These are phyloP conservation scores for Globisporangium middletonii DNA, from an alignment of 352 stramenopile genomes.

Conservation along the genomic window DNA sequence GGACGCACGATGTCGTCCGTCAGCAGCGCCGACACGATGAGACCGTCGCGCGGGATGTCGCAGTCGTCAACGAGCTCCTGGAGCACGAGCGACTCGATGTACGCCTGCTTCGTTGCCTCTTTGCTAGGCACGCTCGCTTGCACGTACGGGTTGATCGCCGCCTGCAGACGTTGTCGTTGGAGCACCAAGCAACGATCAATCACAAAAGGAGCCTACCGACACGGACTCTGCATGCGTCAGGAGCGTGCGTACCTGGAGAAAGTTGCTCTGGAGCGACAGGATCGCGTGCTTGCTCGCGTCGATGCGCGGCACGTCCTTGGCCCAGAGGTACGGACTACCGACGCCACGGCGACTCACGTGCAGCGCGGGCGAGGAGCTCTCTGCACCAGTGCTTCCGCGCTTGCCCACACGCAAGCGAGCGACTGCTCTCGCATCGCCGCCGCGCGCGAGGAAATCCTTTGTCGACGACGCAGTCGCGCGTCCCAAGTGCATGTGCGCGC, in stretches of 20 bases:
- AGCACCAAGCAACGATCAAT: not conserved
- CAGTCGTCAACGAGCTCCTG: slow-evolving; percentile 60
- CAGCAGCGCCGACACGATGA: slow-evolving; percentile 57
- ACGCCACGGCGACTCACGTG: slow-evolving; percentile 33
- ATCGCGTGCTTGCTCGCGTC: slow-evolving; percentile 40
- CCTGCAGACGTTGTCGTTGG: slow-evolving; percentile 12
- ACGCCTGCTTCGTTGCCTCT: slow-evolving; percentile 48
- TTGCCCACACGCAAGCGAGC: slow-evolving; percentile 33
- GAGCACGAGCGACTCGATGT: slow-evolving; percentile 58
- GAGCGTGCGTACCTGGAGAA: slow-evolving; percentile 29
- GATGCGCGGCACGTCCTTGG: slow-evolving; percentile 65
- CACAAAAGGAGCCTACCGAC: not conserved
- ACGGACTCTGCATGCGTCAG: not conserved
- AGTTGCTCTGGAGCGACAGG: slow-evolving; percentile 44
- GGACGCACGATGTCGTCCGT: slow-evolving; percentile 44
- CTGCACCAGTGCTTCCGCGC: slow-evolving; percentile 11
- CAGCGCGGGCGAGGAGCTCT: slow-evolving; percentile 10
- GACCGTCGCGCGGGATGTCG: slow-evolving; percentile 47
- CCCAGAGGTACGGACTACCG: slow-evolving; percentile 60
- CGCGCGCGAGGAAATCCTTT: slow-evolving; percentile 33
- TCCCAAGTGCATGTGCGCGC: slow-evolving; percentile 37
- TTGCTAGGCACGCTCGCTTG: slow-evolving; percentile 4
- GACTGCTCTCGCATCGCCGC: slow-evolving; percentile 5
- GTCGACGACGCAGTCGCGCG: slow-evolving; percentile 39
- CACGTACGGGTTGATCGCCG: slow-evolving; percentile 42